Base-by-base conservation (phyloP, 805 yeast species). In the Pichia thaimueangensis region DNA sequence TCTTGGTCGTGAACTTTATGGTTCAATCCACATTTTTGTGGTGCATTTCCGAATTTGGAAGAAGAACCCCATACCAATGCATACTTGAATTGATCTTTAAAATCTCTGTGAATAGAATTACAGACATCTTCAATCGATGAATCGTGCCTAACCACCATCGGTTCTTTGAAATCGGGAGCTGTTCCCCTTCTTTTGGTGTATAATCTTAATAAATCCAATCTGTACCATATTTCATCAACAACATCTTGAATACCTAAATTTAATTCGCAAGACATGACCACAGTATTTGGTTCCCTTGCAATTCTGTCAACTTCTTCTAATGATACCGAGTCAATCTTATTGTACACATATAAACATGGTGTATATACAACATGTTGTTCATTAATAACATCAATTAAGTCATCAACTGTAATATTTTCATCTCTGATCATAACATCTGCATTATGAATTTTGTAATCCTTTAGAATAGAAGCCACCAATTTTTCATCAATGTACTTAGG, bases 31-130 rank as follows among this genome's bases (percentile, higher is more conserved):
- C 97, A 91, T 59, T 91, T 91, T 58, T 91, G 98, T 4, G 97
- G 97, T 28, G 91, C 86, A 59, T 87, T 95, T 15, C 65, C 65
- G 32, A 59, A 60, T 60, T 93, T 93, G 6, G 97, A 84, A 36
- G 94, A 82, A 1, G 89, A 79, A 0, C 98, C 98, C 97, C 97
- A 91, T 6, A 91, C 96, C 56, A 88, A 65, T 0, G 97, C 97
- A 60, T 89, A 88, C 60, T 88, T 86, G 71, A 93, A 91, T 56
- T 84, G 86, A 50, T 83, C 80, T 57, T 88, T 89, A 71, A 91
- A 84, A 55, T 89, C 96, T 53, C 95, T 76, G 60, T 91, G 97
- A 48, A 91, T 82, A 11, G 93, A 74, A 58, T 91, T 89, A 68
- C 98, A 91, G 23, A 91, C 86, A 51, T 81, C 87, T 50, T 82